These are phyloP conservation scores for Paraphaeosphaeria sporulosa DNA, from an alignment of 2,329 filamentous ascomycete genomes.

Conservation along the genomic window DNA sequence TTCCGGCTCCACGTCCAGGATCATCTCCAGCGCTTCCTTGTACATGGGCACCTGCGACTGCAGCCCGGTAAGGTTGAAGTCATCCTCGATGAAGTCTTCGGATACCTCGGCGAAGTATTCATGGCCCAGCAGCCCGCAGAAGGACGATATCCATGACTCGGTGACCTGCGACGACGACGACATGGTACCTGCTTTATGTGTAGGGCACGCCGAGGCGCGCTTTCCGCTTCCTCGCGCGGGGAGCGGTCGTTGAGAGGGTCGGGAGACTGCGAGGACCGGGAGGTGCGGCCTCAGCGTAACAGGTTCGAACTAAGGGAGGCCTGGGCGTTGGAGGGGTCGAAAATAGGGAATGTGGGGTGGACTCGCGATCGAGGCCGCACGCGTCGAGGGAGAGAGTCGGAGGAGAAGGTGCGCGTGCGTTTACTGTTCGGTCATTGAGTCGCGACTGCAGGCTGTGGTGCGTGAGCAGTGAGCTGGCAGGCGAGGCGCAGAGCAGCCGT, in stretches of 20 bases:
- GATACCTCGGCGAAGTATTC: conserved; percentile 99
- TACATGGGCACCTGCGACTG: conserved; percentile 98
- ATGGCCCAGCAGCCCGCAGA: conserved; percentile 93
- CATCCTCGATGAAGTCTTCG: conserved; percentile 99
- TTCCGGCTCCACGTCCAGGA: conserved; percentile 95
- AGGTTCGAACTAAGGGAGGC: conserved; percentile 25
- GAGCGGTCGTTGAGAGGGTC: conserved; percentile 3
- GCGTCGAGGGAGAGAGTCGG: background rate
- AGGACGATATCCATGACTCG: conserved; percentile 98
- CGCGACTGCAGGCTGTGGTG: conserved; percentile 11
- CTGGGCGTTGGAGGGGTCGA: conserved; percentile 34
- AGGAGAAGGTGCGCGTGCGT: background rate
- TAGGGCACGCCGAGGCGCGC: conserved; percentile 12
- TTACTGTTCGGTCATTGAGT: conserved; percentile 15
- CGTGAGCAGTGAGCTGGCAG: conserved; percentile 5
- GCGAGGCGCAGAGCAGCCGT: conserved; percentile 11
- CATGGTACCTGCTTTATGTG: conserved; percentile 49
- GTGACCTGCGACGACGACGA: conserved; percentile 65
- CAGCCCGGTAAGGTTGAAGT: conserved; percentile 97
- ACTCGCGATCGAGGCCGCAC: background rate
- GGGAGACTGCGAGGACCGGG: conserved; percentile 1
- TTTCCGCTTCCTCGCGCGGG: conserved; percentile 1
- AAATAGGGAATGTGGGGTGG: conserved; percentile 39
- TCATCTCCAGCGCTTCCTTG: conserved; percentile 99
- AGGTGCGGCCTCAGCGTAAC: conserved; percentile 24